Base-by-base conservation (phyloP, 2,329 filamentous ascomycete genomes). In the Moelleriella libera region DNA sequence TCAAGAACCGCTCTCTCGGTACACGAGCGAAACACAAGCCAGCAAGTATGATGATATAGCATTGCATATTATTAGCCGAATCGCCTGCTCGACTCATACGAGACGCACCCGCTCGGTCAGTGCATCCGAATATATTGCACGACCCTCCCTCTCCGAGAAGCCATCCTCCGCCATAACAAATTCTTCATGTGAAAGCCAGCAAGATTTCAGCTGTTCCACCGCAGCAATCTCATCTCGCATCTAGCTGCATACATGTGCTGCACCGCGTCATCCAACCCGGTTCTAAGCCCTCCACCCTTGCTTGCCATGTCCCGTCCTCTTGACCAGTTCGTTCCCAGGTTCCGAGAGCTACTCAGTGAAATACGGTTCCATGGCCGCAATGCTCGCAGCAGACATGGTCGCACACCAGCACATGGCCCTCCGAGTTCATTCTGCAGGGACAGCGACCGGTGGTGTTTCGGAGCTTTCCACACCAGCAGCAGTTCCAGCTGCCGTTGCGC, bases 391-490 rank as follows among this genome's bases (percentile, higher is more conserved):
- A 76, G 40, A 76, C 71, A 52, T 76, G 73, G 57, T 74, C 71
- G 54, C 73, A 76, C 47, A 64, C 67, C 49, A 71, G 70, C 52
- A 67, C 59, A 48, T 65, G 68, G 14, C 71, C 68, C 41, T 74
- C 69, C 44, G 70, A 65, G 47, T 75, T 68, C 72, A 75, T 75
- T 57, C 73, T 60, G 56, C 70, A 73, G 52, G 66, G 66, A 59
- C 72, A 76, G 30, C 71, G 66, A 5, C 71, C 72, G 30, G 61
- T 60, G 43, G 64, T 63, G 54, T 76, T 76, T 64, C 68, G 68
- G n/a, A 63, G 62, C 54, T 75, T 74, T 30, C 72, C 72, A 49
- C 72, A 76, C 71, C 71, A 75, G 58, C 72, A 76, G 58, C 72
- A 76, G 58, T 73, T 72, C 73, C 73, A 76, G 51, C 58, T 66